Conservation (phyloP, 768 basidiomycete species). For the Lyophyllum semitale region DNA sequence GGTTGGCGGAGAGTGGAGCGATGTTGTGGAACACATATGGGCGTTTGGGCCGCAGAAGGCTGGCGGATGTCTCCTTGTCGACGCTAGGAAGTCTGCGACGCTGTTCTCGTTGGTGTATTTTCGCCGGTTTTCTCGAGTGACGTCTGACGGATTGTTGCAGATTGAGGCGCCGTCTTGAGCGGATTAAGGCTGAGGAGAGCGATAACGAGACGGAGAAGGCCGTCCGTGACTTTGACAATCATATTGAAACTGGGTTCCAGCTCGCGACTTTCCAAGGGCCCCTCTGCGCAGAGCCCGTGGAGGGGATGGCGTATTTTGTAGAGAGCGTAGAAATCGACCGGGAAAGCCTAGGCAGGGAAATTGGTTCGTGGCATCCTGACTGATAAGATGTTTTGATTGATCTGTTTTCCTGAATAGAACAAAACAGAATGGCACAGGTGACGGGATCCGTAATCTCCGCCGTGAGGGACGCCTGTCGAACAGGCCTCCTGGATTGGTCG, state of each 20-base stretch:
- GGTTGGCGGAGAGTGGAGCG: conserved; percentile 85
- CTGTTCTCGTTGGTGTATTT: conserved; percentile 56
- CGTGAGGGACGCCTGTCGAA: conserved; percentile 86
- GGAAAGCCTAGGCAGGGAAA: conserved; percentile 63
- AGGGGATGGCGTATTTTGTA: conserved; percentile 90
- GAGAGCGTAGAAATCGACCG: conserved; percentile 70
- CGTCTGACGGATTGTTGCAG: conserved; percentile 33
- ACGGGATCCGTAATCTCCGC: conserved; percentile 90
- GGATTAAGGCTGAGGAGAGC: conserved; percentile 30
- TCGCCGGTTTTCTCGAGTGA: not conserved
- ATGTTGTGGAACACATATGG: conserved; percentile 75
- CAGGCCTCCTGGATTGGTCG: conserved; percentile 94
- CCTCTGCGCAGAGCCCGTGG: conserved; percentile 91
- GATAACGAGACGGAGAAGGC: conserved; percentile 35
- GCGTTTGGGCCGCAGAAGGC: conserved; percentile 88
- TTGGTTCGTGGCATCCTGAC: conserved; percentile 45
- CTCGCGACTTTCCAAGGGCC: conserved; percentile 94
- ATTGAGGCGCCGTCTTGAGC: conserved; percentile 52
- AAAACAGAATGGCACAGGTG: conserved; percentile 80
- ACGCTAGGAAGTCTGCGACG: conserved; percentile 52
- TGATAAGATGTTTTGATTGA: conserved; percentile 12
- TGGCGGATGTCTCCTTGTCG: conserved; percentile 86
- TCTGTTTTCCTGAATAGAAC: conserved; percentile 45
- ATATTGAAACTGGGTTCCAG: conserved; percentile 93
- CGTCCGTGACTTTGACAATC: conserved; percentile 68